These are phyloP conservation scores for Oryza longistaminata DNA, from an alignment of 176 grass and related monocot species.

Conservation along the genomic window DNA sequence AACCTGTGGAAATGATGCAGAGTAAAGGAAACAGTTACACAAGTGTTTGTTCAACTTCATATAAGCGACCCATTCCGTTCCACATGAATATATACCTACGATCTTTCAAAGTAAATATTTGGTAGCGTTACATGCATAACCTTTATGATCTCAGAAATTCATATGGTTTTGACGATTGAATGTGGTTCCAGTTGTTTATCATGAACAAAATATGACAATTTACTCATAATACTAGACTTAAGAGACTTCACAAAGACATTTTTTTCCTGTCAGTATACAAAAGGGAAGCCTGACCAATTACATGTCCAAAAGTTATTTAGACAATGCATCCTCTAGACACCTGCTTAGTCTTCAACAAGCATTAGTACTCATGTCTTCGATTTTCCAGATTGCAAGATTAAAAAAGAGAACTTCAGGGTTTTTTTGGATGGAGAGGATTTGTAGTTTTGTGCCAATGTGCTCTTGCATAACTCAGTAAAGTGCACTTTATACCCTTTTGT, in stretches of 20 bases:
- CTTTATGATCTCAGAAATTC: not conserved
- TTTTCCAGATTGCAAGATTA: too few species aligned
- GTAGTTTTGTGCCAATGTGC: too few species aligned
- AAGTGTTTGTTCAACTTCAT: not conserved
- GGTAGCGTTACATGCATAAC: constrained; percentile 1
- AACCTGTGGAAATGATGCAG: constrained; percentile 63
- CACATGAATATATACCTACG: not conserved
- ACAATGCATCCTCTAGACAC: not conserved
- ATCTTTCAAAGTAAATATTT: not conserved
- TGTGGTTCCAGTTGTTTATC: not conserved
- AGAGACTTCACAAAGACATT: not conserved
- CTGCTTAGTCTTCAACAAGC: not conserved
- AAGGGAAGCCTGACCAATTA: not conserved
- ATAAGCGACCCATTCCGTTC: not conserved
- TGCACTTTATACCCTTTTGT: not conserved
- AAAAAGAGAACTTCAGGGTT: too few species aligned
- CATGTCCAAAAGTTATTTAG: not conserved
- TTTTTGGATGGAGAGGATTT: too few species aligned
- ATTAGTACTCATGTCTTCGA: not conserved
- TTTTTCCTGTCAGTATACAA: not conserved
- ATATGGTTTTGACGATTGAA: not conserved
- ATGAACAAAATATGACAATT: not conserved
- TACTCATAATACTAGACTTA: not conserved
- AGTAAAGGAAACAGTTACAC: constrained; percentile 2
- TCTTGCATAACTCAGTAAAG: too few species aligned